Evolutionary conservation across 768 basidiomycete species (phyloP).

Genomic region (Daedaleopsis nitida): DNA sequence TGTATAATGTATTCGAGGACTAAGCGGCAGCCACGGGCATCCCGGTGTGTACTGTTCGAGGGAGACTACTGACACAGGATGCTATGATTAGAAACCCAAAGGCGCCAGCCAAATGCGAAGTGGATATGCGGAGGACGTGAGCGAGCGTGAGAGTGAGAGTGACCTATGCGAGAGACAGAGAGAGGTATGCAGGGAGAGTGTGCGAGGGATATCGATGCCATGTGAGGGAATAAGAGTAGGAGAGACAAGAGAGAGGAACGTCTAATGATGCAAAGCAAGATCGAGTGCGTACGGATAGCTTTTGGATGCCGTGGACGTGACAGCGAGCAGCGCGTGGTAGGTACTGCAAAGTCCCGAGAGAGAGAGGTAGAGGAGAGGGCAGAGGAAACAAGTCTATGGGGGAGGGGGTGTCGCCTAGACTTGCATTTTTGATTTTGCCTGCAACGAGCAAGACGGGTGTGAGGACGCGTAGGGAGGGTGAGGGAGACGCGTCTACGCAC

Average conservation of each 20-base stretch:
- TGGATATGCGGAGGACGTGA: slow-evolving; percentile 11
- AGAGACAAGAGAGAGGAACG: slow-evolving; percentile 14
- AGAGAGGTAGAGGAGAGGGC: background rate
- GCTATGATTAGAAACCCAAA: slow-evolving; percentile 21
- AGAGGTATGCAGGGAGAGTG: slow-evolving; percentile 9
- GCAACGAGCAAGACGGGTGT: slow-evolving; percentile 7
- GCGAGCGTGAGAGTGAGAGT: background rate
- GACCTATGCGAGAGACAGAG: slow-evolving; percentile 10
- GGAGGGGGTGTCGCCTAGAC: slow-evolving; percentile 22
- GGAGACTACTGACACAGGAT: slow-evolving; percentile 19
- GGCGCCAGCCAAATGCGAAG: slow-evolving; percentile 17
- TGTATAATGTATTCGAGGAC: slow-evolving; percentile 20
- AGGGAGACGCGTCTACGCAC: slow-evolving; percentile 22
- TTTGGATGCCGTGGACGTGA: slow-evolving; percentile 19
- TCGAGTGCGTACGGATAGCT: slow-evolving; percentile 25
- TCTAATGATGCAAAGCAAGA: slow-evolving; percentile 28
- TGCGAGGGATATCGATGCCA: slow-evolving; percentile 22
- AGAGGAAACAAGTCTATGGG: slow-evolving; percentile 23
- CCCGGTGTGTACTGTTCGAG: slow-evolving; percentile 13
- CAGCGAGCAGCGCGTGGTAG: slow-evolving; percentile 14
- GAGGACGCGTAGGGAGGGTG: too few relatives aligned
- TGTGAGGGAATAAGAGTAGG: slow-evolving; percentile 22
- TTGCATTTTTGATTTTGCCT: slow-evolving; percentile 32
- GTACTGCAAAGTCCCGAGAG: slow-evolving; percentile 29
- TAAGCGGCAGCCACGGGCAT: slow-evolving; percentile 13